A percentile compares a stretch with the other conserved stretches of the same genome.
phyloP scores from a whole-genome alignment of 108 stramenopile genomes.

The Mediolabrus comicus region DNA sequence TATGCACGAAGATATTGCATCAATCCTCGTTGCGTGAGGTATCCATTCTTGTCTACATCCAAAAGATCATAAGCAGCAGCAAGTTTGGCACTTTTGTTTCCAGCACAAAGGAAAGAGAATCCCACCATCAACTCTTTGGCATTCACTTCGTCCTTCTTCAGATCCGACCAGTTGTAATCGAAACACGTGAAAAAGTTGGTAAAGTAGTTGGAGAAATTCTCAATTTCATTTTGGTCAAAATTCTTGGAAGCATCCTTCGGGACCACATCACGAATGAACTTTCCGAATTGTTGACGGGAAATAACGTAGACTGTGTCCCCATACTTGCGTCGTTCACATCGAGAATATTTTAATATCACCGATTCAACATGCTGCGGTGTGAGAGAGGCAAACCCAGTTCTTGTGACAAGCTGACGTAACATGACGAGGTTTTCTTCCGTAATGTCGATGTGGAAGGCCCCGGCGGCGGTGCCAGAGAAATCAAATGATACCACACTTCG shows the following conservation, averaged over 20 bases:
- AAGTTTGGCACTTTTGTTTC: conserved; percentile 85
- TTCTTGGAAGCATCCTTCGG: conserved; percentile 37
- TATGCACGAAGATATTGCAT: conserved; percentile 76
- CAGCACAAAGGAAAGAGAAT: conserved; percentile 82
- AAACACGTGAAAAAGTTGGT: conserved; percentile 70
- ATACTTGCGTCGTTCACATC: conserved; percentile 7
- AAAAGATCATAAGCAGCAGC: conserved; percentile 76
- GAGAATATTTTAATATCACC: conserved; percentile 52
- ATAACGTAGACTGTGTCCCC: conserved; percentile 39
- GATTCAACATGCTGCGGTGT: conserved; percentile 58
- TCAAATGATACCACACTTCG: conserved; percentile 79
- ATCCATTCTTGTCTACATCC: conserved; percentile 50
- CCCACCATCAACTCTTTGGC: conserved; percentile 79
- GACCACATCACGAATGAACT: conserved; percentile 50
- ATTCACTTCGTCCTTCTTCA: conserved; percentile 58
- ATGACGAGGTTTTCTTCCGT: conserved; percentile 79
- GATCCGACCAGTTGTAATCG: conserved; percentile 70
- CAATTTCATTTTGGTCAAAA: conserved; percentile 48
- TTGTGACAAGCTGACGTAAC: conserved; percentile 60
- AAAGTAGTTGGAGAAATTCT: conserved; percentile 66
- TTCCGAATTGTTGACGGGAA: conserved; percentile 38
- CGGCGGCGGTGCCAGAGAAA: conserved; percentile 56
- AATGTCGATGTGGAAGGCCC: conserved; percentile 66
- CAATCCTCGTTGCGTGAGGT: conserved; percentile 64
- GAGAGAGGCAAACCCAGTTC: conserved; percentile 58